phyloP scores from a whole-genome alignment of 192 early-diverging fungal genomes.

The Gonapodya sp. region DNA sequence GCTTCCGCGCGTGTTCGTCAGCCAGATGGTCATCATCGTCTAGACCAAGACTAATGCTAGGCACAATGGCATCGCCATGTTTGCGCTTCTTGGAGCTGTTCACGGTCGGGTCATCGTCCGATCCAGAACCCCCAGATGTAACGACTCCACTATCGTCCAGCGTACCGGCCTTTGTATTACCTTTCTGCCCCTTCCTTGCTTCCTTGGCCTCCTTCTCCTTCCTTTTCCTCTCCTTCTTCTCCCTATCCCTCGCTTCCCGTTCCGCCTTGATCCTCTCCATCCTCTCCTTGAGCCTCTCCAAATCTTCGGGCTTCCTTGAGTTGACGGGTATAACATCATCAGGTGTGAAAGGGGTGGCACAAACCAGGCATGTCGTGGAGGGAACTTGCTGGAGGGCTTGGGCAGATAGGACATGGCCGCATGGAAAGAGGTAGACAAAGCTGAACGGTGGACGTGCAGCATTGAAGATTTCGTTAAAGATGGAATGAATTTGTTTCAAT shows the following conservation, averaged over 20 bases:
- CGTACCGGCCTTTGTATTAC: slow-evolving; percentile 30
- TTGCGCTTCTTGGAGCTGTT: slow-evolving; percentile 6
- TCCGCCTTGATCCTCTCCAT: slow-evolving; percentile 41
- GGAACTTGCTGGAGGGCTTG: slow-evolving; percentile 65
- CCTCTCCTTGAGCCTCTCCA: slow-evolving; percentile 42
- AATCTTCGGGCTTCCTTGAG: slow-evolving; percentile 44
- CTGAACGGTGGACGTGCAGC: not conserved
- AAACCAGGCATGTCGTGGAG: slow-evolving; percentile 51
- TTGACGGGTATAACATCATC: slow-evolving; percentile 63
- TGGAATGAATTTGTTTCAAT: too few species aligned
- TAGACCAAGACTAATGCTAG: not conserved
- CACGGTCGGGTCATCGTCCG: not conserved
- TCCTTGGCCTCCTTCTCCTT: slow-evolving; percentile 34
- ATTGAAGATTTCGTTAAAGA: too few species aligned
- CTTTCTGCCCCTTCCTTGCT: slow-evolving; percentile 24
- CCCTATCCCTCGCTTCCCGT: slow-evolving; percentile 33
- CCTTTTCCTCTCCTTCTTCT: slow-evolving; percentile 29
- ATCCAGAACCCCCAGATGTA: slow-evolving; percentile 7
- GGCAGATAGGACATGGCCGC: slow-evolving; percentile 73
- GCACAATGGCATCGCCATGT: not conserved
- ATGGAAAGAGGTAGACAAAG: slow-evolving; percentile 36
- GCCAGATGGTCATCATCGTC: not conserved
- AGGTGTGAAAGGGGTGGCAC: slow-evolving; percentile 44
- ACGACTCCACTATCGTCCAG: slow-evolving; percentile 15
- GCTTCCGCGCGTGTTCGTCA: not conserved